Base-by-base conservation (phyloP, 2,329 filamentous ascomycete species). In the Botrytis pseudocinerea region DNA sequence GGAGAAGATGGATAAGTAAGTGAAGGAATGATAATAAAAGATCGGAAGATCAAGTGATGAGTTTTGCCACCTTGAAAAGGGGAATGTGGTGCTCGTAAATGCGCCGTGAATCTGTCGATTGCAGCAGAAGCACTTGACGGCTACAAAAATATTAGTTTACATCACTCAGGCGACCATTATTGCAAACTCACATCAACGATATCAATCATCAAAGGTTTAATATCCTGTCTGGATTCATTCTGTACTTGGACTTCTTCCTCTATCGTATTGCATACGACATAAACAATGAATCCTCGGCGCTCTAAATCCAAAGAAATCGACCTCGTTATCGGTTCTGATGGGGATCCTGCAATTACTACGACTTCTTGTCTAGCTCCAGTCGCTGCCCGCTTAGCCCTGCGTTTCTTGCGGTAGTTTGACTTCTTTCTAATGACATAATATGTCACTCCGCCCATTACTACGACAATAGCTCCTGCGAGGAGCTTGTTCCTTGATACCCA, bases 331-430 rank as follows among this genome's bases (percentile, higher is more conserved):
- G 95, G 92, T 78, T 97, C 90, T 68, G 91, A 89, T 3, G 94
- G 92, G 32, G 93, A 94, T n/a, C 95, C 95, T 35, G 94, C 94
- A 75, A 98, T 88, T 42, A 98, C 92, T 81, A 90, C 85, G 8
- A 98, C 95, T 82, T 99, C 96, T 76, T 91, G 90, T 70, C 96
- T 88, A 6, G 93, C 93, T 38, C 96, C 96, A 83, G 94, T 97
- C 68, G 88, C 87, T 4, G 94, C 93, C 72, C 92, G 90, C 83
- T 87, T 91, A 18, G 95, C 96, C 75, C 93, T 89, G 76, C 95
- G 89, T 82, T 91, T 91, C 78, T 85, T 86, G 48, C 84, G 85
- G 76, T 87, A 82, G 66, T 85, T 82, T 71, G 87, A 87, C 81
- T 90, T 92, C 74, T 88, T 89, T 71, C 81, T 85, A 73, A 83